Base-by-base conservation (phyloP, 306 rosid genomes). In the Potentilla sterilis region DNA sequence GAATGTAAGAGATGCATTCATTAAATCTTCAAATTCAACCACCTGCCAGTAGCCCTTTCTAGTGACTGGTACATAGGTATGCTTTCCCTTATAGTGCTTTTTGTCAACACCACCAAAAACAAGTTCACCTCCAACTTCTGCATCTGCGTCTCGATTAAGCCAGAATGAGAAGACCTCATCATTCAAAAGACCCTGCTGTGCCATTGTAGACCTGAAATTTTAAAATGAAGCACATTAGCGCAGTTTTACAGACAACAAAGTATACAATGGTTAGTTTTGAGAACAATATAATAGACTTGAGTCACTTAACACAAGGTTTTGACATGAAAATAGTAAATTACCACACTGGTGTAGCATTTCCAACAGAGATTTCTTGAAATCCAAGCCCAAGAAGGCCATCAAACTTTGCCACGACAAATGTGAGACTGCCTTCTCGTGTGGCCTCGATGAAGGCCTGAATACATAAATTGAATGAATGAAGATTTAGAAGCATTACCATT, bases 21-120 rank as follows among this genome's bases (percentile, higher is more conserved):
- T 78, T 74, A 42, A 22, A 67, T 63, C 34, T 51, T 38, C n/a
- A 13, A 52, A 48, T 55, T 78, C 63, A 49, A 83, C 66, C 49
- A 90, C 96, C 89, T 93, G 98, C 98, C 98, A 93, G 80, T 93
- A 90, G 28, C 98, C 98, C 66, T 85, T 90, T 86, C 65, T 76
- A 73, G 98, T 89, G 66, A 93, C 85, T 28, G 98, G 97, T 76
- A 87, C 93, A 78, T 89, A 93, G 67, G 89, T 87, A 71, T 93
- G 97, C 13, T 78, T 81, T 81, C 98, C 98, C 79, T 83, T 86
- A 64, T 77, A 93, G 79, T 93, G 98, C 34, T 84, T 85, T 11
- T 81, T 76, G 82, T 93, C 95, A 63, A 80, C 85, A 62, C 97
- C 97, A 14, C 97, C 98, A 19, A 93, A 88, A 75, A 93, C 83